These are phyloP conservation scores for Aechmea fasciata DNA, from an alignment of 176 grass and related monocot species.

Conservation along the genomic window DNA sequence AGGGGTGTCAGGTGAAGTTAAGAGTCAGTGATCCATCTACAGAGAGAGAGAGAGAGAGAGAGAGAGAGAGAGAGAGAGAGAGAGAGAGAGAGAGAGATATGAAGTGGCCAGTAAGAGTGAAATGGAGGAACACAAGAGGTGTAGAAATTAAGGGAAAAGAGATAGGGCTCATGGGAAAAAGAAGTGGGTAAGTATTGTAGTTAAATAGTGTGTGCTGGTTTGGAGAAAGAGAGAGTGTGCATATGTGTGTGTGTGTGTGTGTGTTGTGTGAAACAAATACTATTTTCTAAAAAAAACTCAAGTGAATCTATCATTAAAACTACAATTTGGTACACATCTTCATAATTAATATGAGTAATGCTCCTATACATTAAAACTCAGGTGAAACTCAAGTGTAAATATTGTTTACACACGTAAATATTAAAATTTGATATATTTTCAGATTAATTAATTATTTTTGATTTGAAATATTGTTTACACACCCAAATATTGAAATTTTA, in stretches of 20 bases:
- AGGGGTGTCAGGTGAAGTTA: constrained; percentile 22
- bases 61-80: background rate
- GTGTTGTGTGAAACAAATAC: too few species aligned
- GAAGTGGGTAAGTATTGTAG: constrained; percentile 31
- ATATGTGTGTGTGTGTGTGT: background rate
- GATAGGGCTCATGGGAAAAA: constrained; percentile 40
- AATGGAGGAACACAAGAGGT: constrained; percentile 9
- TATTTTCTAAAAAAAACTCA: too few species aligned
- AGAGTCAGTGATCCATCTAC: constrained; percentile 2
- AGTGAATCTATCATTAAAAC: too few species aligned
- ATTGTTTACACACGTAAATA: too few species aligned
- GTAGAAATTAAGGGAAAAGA: constrained; percentile 3
- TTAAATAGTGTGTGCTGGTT: constrained; percentile 61
- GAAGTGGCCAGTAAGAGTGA: background rate
- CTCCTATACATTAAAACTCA: too few species aligned
- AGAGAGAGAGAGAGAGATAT: background rate
- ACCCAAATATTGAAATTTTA: too few species aligned
- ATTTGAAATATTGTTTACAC: too few species aligned
- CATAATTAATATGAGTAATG: too few species aligned
- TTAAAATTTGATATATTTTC: too few species aligned
- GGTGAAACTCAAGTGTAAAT: too few species aligned
- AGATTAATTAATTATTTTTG: too few species aligned
- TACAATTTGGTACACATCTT: too few species aligned
- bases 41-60: background rate
- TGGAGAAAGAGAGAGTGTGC: constrained; percentile 24